phyloP scores from a whole-genome alignment of 768 basidiomycete genomes.

The Mycena rebaudengoi region DNA sequence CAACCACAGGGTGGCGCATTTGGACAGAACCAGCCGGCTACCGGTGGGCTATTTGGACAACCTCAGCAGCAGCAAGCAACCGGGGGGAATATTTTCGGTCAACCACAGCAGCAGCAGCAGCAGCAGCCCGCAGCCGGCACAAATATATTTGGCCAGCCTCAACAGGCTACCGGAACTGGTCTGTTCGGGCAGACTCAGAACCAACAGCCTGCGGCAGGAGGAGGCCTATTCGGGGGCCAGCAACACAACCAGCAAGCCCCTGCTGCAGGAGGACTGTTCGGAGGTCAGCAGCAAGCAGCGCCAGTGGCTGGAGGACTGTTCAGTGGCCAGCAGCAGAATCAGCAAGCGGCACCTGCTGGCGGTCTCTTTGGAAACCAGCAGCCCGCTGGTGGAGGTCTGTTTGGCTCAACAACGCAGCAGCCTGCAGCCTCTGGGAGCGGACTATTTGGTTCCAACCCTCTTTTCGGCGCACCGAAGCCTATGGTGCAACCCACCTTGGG shows the following conservation, averaged over 20 bases:
- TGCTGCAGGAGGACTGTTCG: constrained; percentile 40
- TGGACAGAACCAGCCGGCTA: constrained; percentile 19
- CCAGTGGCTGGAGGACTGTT: constrained; percentile 31
- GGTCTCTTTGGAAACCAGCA: constrained; percentile 19
- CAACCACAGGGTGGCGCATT: too few relatives aligned
- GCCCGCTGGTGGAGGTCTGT: constrained; percentile 31
- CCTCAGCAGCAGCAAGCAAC: constrained; percentile 37
- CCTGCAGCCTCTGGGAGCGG: constrained; percentile 4
- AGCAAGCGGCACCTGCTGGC: constrained; percentile 37
- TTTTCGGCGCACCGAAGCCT: constrained; percentile 25
- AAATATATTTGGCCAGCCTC: constrained; percentile 29
- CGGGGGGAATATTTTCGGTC: constrained; percentile 49
- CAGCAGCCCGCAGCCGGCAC: constrained; percentile 32
- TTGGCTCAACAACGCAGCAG: constrained; percentile 32
- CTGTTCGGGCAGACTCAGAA: constrained; percentile 39
- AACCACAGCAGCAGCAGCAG: constrained; percentile 28
- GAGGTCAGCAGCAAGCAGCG: constrained; percentile 38
- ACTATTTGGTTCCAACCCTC: constrained; percentile 6
- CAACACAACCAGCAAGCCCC: constrained; percentile 42
- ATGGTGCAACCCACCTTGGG: constrained; percentile 17
- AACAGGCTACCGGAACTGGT: constrained; percentile 27
- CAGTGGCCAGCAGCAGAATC: constrained; percentile 40
- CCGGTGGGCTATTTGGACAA: constrained; percentile 39
- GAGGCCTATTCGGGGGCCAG: constrained; percentile 34
- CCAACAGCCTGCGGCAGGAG: constrained; percentile 18